Evolutionary conservation across 2,329 filamentous ascomycete genomes (phyloP).

Genomic region (Cytospora leucostoma): DNA sequence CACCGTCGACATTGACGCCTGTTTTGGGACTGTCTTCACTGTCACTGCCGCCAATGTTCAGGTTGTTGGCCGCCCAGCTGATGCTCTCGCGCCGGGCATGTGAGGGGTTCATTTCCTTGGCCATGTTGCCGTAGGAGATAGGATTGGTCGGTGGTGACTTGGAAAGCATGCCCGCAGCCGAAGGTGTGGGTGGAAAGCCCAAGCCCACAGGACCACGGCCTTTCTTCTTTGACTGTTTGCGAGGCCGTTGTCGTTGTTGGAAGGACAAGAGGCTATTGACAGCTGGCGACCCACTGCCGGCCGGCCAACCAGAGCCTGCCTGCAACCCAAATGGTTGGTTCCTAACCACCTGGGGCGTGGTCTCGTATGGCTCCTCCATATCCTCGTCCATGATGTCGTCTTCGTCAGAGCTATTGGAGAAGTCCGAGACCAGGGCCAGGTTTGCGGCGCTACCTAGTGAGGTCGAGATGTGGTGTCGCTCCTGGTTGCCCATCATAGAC

Average conservation of each 20-base stretch:
- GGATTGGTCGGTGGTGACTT: constrained; percentile 68
- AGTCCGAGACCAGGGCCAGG: constrained; percentile 72
- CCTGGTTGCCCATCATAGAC: constrained; percentile 69
- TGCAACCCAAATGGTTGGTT: constrained; percentile 39
- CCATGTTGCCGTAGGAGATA: constrained; percentile 34
- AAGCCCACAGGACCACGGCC: constrained; percentile 50
- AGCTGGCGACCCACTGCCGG: constrained; percentile 67
- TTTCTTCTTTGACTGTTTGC: constrained; percentile 64
- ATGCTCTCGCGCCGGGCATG: constrained; percentile 80
- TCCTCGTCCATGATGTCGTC: constrained; percentile 72
- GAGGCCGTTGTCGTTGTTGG: constrained; percentile 71
- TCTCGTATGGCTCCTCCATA: constrained; percentile 78
- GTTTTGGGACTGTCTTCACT: constrained; percentile 66
- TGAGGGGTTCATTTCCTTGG: constrained; percentile 41
- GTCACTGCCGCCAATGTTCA: constrained; percentile 81
- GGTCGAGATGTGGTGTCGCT: constrained; percentile 73
- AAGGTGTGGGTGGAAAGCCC: constrained; percentile 48
- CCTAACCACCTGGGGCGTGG: constrained; percentile 77
- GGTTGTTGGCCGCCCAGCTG: constrained; percentile 84
- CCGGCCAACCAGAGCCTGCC: constrained; percentile 35
- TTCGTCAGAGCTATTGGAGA: constrained; percentile 71
- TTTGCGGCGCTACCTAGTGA: constrained; percentile 72
- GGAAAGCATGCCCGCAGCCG: constrained; percentile 50
- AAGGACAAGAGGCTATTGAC: constrained; percentile 81
- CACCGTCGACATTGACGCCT: constrained; percentile 49